Conservation (phyloP, 176 grass and related monocot genomes). For the Raddia distichophylla region DNA sequence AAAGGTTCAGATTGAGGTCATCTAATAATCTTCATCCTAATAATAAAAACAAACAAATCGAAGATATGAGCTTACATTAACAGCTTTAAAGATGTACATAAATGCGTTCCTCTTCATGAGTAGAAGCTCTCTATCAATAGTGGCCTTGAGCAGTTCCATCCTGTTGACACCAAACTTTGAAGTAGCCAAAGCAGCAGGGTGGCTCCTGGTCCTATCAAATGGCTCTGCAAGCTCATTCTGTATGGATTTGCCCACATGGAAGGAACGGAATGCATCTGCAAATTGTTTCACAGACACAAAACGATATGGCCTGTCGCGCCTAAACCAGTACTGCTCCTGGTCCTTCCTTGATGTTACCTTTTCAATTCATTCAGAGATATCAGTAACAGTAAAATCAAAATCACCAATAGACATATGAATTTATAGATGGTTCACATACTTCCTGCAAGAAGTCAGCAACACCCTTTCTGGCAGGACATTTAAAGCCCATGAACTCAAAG, state of each 20-base stretch:
- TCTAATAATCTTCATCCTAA: conserved; percentile 35
- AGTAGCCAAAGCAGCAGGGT: conserved; percentile 78
- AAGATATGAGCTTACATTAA: conserved; percentile 58
- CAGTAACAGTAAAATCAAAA: conserved; percentile 34
- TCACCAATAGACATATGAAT: neutral
- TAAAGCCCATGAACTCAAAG: conserved; percentile 86
- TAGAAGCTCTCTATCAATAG: conserved; percentile 80
- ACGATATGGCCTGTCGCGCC: conserved; percentile 55
- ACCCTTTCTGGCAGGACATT: conserved; percentile 83
- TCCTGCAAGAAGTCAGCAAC: conserved; percentile 94
- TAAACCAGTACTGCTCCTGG: conserved; percentile 83
- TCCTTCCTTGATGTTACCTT: conserved; percentile 96
- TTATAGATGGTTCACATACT: conserved; percentile 51
- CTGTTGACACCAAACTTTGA: conserved; percentile 72
- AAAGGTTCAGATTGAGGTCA: conserved; percentile 32
- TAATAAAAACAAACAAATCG: conserved; percentile 3
- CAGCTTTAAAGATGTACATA: conserved; percentile 87
- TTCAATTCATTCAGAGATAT: conserved; percentile 40
- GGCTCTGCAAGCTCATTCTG: conserved; percentile 61
- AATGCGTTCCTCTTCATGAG: conserved; percentile 97
- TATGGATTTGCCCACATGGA: conserved; percentile 67
- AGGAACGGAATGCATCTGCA: conserved; percentile 70
- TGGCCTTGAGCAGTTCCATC: conserved; percentile 73
- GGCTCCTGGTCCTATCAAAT: conserved; percentile 76
- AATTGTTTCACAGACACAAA: conserved; percentile 86